A percentile compares a stretch with the other conserved stretches of the same genome.
Conservation (phyloP, 768 basidiomycete genomes). For the Lactifluus echinatus region DNA sequence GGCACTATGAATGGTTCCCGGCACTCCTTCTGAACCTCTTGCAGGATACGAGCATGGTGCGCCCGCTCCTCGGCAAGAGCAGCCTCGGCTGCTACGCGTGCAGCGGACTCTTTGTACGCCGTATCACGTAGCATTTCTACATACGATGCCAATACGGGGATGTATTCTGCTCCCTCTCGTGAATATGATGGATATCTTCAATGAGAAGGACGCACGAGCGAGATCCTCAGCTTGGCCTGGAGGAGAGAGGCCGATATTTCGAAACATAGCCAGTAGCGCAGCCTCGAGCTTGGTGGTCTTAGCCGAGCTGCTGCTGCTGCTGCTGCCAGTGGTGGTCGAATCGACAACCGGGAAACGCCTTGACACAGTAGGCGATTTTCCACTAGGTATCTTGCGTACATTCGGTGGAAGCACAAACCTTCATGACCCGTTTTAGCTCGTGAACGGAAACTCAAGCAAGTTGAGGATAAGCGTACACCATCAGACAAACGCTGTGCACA, state of each 20-base stretch:
- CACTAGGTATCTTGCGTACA: neutral
- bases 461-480: slow-evolving; percentile 9
- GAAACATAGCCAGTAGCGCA: neutral
- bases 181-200: neutral
- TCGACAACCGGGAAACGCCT: neutral
- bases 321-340: neutral
- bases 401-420: slow-evolving; percentile 2
- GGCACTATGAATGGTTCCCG: slow-evolving; percentile 27
- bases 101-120: neutral
- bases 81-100: neutral
- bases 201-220: neutral
- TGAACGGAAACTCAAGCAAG: neutral
- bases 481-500: neutral
- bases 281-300: slow-evolving; percentile 2
- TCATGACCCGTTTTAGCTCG: neutral
- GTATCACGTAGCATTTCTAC: neutral
- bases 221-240: neutral
- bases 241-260: neutral
- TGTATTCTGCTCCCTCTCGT: neutral
- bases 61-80: slow-evolving; percentile 10
- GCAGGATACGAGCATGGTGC: slow-evolving; percentile 11
- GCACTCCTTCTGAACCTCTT: slow-evolving; percentile 19
- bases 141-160: neutral
- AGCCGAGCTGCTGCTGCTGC: neutral
- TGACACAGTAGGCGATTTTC: neutral